Percentiles rank a stretch among this genome's conserved stretches.
phyloP scores from a whole-genome alignment of 768 basidiomycete genomes.

The Russula olivacea region DNA sequence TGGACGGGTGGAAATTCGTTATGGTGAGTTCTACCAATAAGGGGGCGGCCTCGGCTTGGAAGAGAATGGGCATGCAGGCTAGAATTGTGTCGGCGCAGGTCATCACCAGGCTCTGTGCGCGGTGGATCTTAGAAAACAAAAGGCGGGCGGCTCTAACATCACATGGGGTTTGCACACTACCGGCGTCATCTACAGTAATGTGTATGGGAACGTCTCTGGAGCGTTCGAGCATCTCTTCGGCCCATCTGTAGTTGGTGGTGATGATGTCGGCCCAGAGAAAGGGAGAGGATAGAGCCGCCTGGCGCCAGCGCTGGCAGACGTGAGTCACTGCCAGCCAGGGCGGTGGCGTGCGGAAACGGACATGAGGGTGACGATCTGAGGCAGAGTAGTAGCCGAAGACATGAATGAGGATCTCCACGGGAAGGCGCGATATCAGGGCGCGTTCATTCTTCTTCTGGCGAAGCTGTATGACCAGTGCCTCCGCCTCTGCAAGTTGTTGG shows the following conservation, averaged over 20 bases:
- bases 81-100: constrained; percentile 6
- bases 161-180: constrained; percentile 4
- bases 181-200: constrained; percentile 18
- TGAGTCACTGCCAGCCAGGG: constrained; percentile 20
- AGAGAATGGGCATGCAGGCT: constrained; percentile 13
- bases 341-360: constrained; percentile 16
- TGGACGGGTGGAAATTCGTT: constrained; percentile 14
- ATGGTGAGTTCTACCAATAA: constrained; percentile 18
- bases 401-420: constrained; percentile 19
- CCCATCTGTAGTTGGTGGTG: constrained; percentile 19
- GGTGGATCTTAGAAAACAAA: constrained; percentile 13
- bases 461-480: constrained; percentile 9
- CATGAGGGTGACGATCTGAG: constrained; percentile 14
- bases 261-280: constrained; percentile 21
- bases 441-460: constrained; percentile 20
- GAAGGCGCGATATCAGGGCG: constrained; percentile 19
- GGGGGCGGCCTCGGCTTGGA: constrained; percentile 9
- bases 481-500: constrained; percentile 9
- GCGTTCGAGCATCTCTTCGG: constrained; percentile 20
- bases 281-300: constrained; percentile 15
- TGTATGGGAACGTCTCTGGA: constrained; percentile 18
- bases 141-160: constrained; percentile 7
- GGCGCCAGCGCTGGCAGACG: constrained; percentile 22
- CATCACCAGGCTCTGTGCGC: constrained; percentile 20
- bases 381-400: constrained; percentile 21